Evolutionary conservation across 1,284 basidiomycete species (phyloP), one percentile per base, ranked within the genome.

Genomic region (Termitomyces sp.): DNA sequence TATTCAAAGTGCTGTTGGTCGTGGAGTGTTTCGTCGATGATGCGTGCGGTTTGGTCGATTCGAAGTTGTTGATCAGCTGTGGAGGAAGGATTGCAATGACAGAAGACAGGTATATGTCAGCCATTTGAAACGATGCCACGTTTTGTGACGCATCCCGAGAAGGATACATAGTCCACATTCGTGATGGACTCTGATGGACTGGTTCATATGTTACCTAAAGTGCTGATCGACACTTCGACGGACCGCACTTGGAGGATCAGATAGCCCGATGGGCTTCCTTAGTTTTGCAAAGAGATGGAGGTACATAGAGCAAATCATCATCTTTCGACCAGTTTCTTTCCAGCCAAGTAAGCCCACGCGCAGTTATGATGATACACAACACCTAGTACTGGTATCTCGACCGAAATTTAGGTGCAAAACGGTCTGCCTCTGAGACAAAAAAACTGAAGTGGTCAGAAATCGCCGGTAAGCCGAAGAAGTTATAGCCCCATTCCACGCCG

Each of bases 201-300:
- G 44, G 57, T 31, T 58, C 57, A 50, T 33, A 24, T 45, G 34
- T 50, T 40, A 40, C 19, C 19, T 28, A 54, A 56, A 50, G 52
- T 54, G 56, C 46, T 44, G 57, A 60, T 60, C 59, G 59, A 50
- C 58, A 41, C 39, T 49, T 45, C 41, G 45, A 60, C 54, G 54
- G 54, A 46, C 59, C 57, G 57, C 57, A 54, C 34, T 56, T 54
- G 36, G 38, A 56, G 53, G 53, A 58, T 56, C 57, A 55, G 39
- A 41, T 7, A 39, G 9, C 17, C 53, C 42, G 33, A 49, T 30
- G 24, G 40, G 17, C 49, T 40, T 53, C 36, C 28, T 53, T 30
- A 43, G 33, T 34, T 5, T 41, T 51, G 9, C 26, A 34, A 43
- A 45, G 24, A 24, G 2, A 24, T 24, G 24, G 24, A 24, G 24